A percentile compares a stretch with the other conserved stretches of the same genome.
Evolutionary conservation across 768 basidiomycete species (phyloP).

Genomic region (Xerocomus spinulosus): DNA sequence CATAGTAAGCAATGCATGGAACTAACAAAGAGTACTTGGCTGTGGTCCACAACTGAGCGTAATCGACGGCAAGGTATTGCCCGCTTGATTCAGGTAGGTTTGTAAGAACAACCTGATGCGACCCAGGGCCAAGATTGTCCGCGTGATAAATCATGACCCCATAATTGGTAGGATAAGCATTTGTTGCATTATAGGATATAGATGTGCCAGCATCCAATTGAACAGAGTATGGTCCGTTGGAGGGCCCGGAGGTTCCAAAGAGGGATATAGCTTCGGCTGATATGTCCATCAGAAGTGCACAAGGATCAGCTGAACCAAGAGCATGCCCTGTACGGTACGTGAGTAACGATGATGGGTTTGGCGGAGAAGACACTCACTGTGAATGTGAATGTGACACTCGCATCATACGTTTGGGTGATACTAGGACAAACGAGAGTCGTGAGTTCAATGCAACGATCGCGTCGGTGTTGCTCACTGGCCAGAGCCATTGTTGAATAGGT

Average conservation of each 20-base stretch:
- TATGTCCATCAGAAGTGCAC: background rate
- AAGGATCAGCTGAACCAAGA: background rate
- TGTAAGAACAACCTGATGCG: constrained; percentile 33
- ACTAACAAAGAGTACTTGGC: constrained; percentile 12
- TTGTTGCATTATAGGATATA: constrained; percentile 18
- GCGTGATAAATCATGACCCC: constrained; percentile 33
- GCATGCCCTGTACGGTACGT: constrained; percentile 19
- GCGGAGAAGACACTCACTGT: constrained; percentile 27
- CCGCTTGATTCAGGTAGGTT: constrained; percentile 23
- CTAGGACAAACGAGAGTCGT: constrained; percentile 19
- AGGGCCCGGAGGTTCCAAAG: constrained; percentile 40
- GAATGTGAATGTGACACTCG: constrained; percentile 38
- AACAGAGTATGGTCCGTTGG: constrained; percentile 32
- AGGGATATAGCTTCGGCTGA: constrained; percentile 42
- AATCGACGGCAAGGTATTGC: constrained; percentile 30
- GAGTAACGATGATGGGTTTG: constrained; percentile 1
- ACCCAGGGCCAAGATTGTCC: constrained; percentile 37
- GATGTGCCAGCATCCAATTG: constrained; percentile 34
- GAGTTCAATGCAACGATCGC: background rate
- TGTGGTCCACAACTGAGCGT: constrained; percentile 26
- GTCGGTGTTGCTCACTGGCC: constrained; percentile 34
- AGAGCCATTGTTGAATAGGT: constrained; percentile 38
- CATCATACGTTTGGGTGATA: constrained; percentile 31
- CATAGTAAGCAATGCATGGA: background rate
- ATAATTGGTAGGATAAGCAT: constrained; percentile 16